A percentile compares a stretch with the other conserved stretches of the same genome.
Conservation (phyloP, 1,284 basidiomycete species). For the Trichosporon sp. region DNA sequence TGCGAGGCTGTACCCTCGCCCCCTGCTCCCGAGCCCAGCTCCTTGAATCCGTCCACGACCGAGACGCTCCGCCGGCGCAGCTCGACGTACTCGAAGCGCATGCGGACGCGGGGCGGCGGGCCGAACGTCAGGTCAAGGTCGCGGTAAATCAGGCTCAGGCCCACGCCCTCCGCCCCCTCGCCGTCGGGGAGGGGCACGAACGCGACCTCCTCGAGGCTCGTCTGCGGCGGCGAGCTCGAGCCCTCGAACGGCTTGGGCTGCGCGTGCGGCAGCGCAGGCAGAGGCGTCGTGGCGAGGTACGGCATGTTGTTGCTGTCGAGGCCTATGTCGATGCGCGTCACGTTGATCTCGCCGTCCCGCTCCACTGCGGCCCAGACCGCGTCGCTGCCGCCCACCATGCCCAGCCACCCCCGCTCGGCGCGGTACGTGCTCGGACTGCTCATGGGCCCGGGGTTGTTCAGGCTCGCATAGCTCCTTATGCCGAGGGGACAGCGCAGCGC, state of each 20-base stretch:
- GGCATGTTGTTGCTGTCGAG: conserved; percentile 22
- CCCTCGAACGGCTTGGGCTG: background rate
- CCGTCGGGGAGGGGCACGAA: conserved; percentile 13
- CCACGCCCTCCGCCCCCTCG: conserved; percentile 7
- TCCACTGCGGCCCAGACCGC: conserved; percentile 38
- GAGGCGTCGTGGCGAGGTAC: conserved; percentile 27
- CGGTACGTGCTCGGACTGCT: background rate
- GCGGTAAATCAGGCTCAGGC: conserved; percentile 11
- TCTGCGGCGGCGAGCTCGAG: background rate
- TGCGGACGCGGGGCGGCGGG: conserved; percentile 9
- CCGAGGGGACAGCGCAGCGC: conserved; percentile 24
- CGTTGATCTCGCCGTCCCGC: conserved; percentile 20
- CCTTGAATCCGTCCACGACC: conserved; percentile 20
- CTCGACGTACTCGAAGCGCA: conserved; percentile 17
- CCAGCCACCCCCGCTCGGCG: conserved; percentile 34
- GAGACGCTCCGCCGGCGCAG: conserved; percentile 10
- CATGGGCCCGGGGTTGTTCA: conserved; percentile 9
- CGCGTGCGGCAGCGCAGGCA: conserved; percentile 26
- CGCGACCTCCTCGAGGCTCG: conserved; percentile 10
- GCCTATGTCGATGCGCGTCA: conserved; percentile 33
- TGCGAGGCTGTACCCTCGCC: conserved; percentile 5
- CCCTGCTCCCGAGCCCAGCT: conserved; percentile 6
- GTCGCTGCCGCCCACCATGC: conserved; percentile 25
- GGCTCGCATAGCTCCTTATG: conserved; percentile 12
- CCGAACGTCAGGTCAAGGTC: conserved; percentile 8